Conservation (phyloP, 805 yeast genomes). For the Middelhovenomyces tepae region DNA sequence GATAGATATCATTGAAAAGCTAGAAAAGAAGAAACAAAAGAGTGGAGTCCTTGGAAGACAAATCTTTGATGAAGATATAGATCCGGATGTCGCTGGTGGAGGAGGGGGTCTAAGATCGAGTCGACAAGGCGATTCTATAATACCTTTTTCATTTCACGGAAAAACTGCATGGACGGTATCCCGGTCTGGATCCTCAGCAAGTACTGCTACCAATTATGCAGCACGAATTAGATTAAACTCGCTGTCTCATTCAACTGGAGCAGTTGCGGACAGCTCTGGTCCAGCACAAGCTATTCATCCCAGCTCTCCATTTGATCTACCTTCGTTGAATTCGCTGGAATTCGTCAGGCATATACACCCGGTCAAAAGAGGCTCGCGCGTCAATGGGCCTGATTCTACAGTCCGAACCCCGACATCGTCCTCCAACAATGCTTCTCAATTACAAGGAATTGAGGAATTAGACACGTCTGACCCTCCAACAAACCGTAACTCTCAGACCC, state of each 20-base stretch:
- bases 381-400: conserved; percentile 3
- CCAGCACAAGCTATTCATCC: conserved; percentile 4
- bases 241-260: conserved; percentile 3
- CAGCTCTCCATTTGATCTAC: background rate
- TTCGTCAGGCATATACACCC: background rate
- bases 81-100: conserved; percentile 8
- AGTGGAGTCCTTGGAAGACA: conserved; percentile 56
- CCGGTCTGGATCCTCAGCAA: conserved; percentile 6
- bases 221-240: background rate
- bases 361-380: conserved; percentile 1
- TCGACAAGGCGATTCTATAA: conserved; percentile 5
- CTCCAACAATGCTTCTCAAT: no score
- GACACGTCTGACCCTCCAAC: no score
- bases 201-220: background rate
- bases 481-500: background rate
- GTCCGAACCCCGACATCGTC: no score
- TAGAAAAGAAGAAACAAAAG: conserved; percentile 43
- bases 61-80: conserved; percentile 31
- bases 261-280: conserved; percentile 4
- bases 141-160: conserved; percentile 6
- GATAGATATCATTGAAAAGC: conserved; percentile 44
- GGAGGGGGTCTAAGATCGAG: conserved; percentile 6
- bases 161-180: conserved; percentile 4
- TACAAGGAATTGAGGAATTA: no score
- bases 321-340: background rate